Evolutionary conservation across 108 stramenopile species (phyloP).

Genomic region (Nitzschia palea): DNA sequence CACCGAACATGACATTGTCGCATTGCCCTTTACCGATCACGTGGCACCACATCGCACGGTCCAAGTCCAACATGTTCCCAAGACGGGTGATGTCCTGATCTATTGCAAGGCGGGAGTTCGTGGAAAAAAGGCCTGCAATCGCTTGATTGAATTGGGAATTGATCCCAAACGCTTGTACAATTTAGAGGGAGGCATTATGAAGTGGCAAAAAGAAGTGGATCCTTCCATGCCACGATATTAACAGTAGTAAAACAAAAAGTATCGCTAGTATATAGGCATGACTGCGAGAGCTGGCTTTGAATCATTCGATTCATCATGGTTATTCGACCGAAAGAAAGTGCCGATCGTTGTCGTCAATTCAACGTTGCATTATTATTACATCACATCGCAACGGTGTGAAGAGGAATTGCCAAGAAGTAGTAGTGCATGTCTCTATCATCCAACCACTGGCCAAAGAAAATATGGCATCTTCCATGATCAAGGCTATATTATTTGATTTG

Average conservation of each 20-base stretch:
- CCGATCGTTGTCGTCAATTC: no score
- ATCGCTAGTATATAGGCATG: not conserved
- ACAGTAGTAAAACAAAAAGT: conserved; percentile 5
- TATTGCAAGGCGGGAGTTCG: conserved; percentile 94
- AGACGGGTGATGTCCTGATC: conserved; percentile 77
- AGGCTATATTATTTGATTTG: conserved; percentile 76
- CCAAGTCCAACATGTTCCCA: conserved; percentile 62
- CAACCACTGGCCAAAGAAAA: no score
- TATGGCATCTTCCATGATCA: conserved; percentile 28
- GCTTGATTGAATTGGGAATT: conserved; percentile 74
- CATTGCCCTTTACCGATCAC: conserved; percentile 89
- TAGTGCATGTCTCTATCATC: no score
- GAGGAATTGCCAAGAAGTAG: no score
- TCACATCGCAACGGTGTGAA: no score
- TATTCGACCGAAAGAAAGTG: no score
- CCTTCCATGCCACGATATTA: conserved; percentile 84
- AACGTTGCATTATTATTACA: no score
- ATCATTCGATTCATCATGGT: no score
- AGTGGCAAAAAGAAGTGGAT: conserved; percentile 91
- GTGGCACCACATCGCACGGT: conserved; percentile 86
- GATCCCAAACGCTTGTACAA: conserved; percentile 79
- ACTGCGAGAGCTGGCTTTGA: not conserved
- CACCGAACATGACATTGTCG: conserved; percentile 89
- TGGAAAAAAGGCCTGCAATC: conserved; percentile 83
- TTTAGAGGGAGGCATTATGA: conserved; percentile 90